These are phyloP conservation scores for Fusarium sp. DNA, from an alignment of 2,329 filamentous ascomycete species.

Conservation along the genomic window DNA sequence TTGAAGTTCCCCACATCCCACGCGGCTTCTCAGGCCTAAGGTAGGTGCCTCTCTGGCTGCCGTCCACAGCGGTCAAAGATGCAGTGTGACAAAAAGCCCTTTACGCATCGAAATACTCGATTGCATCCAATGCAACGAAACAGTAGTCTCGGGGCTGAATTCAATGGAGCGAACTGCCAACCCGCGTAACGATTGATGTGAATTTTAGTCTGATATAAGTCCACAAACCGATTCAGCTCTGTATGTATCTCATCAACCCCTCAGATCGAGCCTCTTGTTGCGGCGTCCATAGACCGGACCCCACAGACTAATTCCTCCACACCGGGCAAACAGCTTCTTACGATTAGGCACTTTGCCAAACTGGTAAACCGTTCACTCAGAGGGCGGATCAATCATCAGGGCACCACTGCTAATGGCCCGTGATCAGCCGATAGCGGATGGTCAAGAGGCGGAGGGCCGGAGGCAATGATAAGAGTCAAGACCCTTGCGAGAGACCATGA, in stretches of 20 bases:
- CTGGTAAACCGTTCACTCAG: background rate
- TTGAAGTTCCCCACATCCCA: slow-evolving; percentile 32
- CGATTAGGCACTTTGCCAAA: slow-evolving; percentile 5
- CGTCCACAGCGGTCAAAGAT: slow-evolving; percentile 16
- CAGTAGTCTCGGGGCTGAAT: background rate
- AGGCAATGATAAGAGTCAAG: slow-evolving; percentile 9
- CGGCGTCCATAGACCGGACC: slow-evolving; percentile 29
- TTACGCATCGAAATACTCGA: background rate
- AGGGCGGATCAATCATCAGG: slow-evolving; percentile 2
- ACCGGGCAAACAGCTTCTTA: slow-evolving; percentile 22
- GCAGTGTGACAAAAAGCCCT: slow-evolving; percentile 7
- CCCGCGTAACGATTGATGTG: background rate
- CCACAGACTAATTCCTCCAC: slow-evolving; percentile 29
- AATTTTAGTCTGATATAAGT: background rate
- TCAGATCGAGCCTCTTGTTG: slow-evolving; percentile 12
- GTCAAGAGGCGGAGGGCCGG: background rate
- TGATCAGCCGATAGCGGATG: slow-evolving; percentile 12
- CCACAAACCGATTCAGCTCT: slow-evolving; percentile 32
- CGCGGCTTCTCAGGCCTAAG: slow-evolving; percentile 16
- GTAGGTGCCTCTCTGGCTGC: background rate
- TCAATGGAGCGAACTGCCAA: background rate
- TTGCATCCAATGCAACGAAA: background rate
- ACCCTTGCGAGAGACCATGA: slow-evolving; percentile 1
- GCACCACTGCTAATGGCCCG: background rate
- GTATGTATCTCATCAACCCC: slow-evolving; percentile 16